A percentile compares a stretch with the other conserved stretches of the same genome.
These are phyloP conservation scores for Nyssa sinensis DNA, from an alignment of 148 eudicot species.

Conservation along the genomic window DNA sequence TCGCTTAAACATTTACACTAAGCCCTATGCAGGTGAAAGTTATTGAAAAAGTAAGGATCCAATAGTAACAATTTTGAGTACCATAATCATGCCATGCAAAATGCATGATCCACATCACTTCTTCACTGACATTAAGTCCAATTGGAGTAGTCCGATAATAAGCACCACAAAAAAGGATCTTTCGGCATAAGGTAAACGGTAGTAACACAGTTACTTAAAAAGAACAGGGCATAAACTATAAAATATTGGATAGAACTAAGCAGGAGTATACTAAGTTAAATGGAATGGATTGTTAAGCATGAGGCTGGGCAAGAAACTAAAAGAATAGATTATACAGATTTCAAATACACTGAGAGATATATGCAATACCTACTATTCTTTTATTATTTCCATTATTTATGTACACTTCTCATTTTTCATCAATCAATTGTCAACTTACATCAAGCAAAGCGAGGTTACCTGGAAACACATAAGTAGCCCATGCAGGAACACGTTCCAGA, in stretches of 20 bases:
- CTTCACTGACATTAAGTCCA: not conserved
- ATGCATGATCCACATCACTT: not conserved
- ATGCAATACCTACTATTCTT: not conserved
- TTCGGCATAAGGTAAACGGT: not conserved
- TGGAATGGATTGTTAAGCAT: not conserved
- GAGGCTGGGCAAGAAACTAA: not conserved
- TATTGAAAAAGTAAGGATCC: not conserved
- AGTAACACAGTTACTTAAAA: not conserved
- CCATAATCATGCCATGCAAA: not conserved
- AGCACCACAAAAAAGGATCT: not conserved
- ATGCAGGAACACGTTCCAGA: slow-evolving; percentile 93
- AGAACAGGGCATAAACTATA: not conserved
- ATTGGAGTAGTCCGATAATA: not conserved
- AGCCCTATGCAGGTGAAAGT: not conserved
- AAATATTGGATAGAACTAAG: not conserved
- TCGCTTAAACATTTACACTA: not conserved
- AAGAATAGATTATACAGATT: not conserved
- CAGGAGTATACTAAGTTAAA: not conserved
- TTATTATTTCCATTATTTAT: not conserved
- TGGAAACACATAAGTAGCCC: slow-evolving; percentile 95
- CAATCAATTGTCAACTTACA: not conserved
- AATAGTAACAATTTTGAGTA: not conserved
- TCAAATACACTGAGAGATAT: not conserved
- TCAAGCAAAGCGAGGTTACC: slow-evolving; percentile 41
- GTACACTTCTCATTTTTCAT: not conserved